Evolutionary conservation across 1,139 yeast genomes (phyloP), one percentile per base, ranked within the genome.

Genomic region (Debaryomycetaceae sp.): DNA sequence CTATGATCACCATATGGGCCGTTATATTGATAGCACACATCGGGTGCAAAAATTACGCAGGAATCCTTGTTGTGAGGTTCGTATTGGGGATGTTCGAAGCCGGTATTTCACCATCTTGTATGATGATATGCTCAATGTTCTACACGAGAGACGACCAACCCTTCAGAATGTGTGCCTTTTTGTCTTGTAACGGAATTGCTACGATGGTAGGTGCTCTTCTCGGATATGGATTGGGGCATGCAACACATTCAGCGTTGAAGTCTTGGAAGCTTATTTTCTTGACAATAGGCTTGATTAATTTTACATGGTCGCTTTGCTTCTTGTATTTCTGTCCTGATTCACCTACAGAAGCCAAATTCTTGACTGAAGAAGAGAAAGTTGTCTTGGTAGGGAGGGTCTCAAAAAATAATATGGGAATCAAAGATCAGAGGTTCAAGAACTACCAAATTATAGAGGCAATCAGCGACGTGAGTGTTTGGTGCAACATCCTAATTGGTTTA

Each of bases 1-100:
- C 54, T 4, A 67, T 67, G 47, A 63, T 79, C 35, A 51, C 73
- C 6, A 42, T 65, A 2, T 80, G 86, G 85, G 79, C 81, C 1
- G 51, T 70, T 6, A 61, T 76, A 5, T 57, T 79, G 33, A 63
- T 75, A 30, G 73, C 73, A 17, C 81, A 75, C 48, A 66, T 78
- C 18, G 78, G 78, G 3, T 55, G 57, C 18, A 51, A 31, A 5
- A 58, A 60, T 44, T 78, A 76, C 49, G 78, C 74, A 11, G 72
- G 81, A 0, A 60, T 76, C 31, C 61, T 79, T 56, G 69, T 74
- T 13, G 66, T 75, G 9, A 61, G 85, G 35, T 71, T 75, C 8
- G 47, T 79, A 8, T 52, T 69, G 36, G 75, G 74, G 2, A 41
- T 59, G 38, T 53, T 65, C 37, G 75, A 69, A 47, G 65, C 72